Conservation (phyloP, 2,329 filamentous ascomycete genomes). For the Aspergillus fijiensis region DNA sequence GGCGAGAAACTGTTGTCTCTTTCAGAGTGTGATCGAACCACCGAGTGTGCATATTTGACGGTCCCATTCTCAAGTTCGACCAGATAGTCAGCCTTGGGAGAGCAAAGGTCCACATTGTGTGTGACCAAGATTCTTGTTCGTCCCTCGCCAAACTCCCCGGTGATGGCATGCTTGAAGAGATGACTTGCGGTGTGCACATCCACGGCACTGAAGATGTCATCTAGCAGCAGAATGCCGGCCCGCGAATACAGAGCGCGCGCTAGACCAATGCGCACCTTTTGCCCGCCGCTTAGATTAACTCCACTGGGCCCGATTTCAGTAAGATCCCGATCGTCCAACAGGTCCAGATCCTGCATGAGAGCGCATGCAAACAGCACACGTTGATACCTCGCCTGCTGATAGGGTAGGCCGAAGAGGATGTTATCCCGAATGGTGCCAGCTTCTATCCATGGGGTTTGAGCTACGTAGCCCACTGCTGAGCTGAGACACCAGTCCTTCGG, state of each 20-base stretch:
- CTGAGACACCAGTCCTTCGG: neutral
- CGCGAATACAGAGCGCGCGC: neutral
- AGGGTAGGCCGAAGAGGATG: slow-evolving; percentile 1
- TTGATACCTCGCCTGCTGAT: neutral
- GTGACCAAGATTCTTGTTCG: neutral
- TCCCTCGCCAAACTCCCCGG: neutral
- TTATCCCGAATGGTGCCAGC: neutral
- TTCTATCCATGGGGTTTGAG: slow-evolving; percentile 4
- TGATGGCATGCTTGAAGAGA: neutral
- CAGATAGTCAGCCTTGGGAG: slow-evolving; percentile 4
- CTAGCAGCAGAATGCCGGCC: neutral
- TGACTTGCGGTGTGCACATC: neutral
- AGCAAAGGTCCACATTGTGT: slow-evolving; percentile 61
- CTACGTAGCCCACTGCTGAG: neutral
- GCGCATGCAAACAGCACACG: neutral
- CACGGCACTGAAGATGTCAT: neutral
- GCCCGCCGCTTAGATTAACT: neutral
- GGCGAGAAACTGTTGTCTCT: slow-evolving; percentile 29
- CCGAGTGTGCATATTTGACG: neutral
- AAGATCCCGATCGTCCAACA: neutral
- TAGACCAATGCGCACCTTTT: neutral
- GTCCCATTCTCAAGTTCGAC: slow-evolving; percentile 10
- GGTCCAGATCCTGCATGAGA: neutral
- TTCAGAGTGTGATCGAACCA: slow-evolving; percentile 7
- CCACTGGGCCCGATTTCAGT: neutral